Conservation (phyloP, 176 grass and related monocot species). For the Juncus effusus region DNA sequence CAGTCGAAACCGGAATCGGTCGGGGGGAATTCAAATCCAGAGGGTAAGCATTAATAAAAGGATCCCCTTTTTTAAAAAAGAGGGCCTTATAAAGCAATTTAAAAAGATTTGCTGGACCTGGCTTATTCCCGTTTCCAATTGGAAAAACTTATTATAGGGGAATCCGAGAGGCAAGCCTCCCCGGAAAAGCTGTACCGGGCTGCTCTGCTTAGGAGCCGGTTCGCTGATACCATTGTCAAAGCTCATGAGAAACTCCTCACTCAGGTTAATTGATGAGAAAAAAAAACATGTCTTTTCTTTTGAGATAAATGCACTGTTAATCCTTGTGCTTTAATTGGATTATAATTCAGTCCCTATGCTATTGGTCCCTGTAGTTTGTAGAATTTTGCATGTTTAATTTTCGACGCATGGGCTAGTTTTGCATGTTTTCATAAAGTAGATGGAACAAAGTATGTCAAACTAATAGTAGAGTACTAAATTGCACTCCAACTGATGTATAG, state of each 20-base stretch:
- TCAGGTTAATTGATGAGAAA: constrained; percentile 41
- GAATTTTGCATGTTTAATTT: no score
- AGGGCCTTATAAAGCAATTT: constrained; percentile 27
- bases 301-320: neutral
- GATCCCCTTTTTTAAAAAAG: constrained; percentile 31
- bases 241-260: constrained; percentile 65
- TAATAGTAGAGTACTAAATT: no score
- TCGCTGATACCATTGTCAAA: constrained; percentile 85
- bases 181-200: constrained; percentile 74
- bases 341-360: neutral
- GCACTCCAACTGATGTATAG: no score
- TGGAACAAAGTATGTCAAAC: no score
- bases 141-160: constrained; percentile 58
- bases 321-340: neutral
- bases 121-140: constrained; percentile 58
- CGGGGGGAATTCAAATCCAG: constrained; percentile 35
- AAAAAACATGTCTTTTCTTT: neutral
- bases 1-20: constrained; percentile 42
- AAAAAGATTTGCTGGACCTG: constrained; percentile 40
- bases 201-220: constrained; percentile 70
- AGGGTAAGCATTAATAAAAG: constrained; percentile 78
- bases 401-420: no score
- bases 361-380: neutral
- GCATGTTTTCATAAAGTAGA: no score
- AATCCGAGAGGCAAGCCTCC: constrained; percentile 61